A percentile compares a stretch with the other conserved stretches of the same genome.
phyloP scores from a whole-genome alignment of 208 protist species.

The Paratrypanosoma confusum region DNA sequence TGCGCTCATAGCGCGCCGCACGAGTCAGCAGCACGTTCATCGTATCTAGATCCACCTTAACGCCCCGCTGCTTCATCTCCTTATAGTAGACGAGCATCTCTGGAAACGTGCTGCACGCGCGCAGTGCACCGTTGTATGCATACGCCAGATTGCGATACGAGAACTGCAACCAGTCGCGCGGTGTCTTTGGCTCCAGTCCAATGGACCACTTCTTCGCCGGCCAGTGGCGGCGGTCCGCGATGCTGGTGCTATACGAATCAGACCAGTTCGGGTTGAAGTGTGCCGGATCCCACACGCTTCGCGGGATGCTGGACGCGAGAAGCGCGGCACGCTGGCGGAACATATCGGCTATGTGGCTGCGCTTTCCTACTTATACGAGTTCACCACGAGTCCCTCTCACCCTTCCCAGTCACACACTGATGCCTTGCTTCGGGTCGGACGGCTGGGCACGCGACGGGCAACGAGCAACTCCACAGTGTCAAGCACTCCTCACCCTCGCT shows the following conservation, averaged over 20 bases:
- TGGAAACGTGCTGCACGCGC: constrained; percentile 63
- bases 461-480: too few species aligned
- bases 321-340: constrained; percentile 17
- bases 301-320: constrained; percentile 51
- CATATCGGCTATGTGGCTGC: too few species aligned
- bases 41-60: constrained; percentile 86
- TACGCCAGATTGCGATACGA: constrained; percentile 80
- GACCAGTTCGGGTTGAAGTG: constrained; percentile 79
- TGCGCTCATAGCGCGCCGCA: constrained; percentile 70
- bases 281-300: constrained; percentile 74
- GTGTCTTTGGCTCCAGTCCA: constrained; percentile 73
- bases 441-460: too few species aligned
- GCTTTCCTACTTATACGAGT: too few species aligned
- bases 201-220: constrained; percentile 75
- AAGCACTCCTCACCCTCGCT: too few species aligned
- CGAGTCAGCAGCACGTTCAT: constrained; percentile 74
- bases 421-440: too few species aligned
- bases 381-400: too few species aligned
- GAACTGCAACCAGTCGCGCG: constrained; percentile 68
- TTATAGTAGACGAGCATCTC: constrained; percentile 83
- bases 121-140: constrained; percentile 84
- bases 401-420: too few species aligned
- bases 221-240: constrained; percentile 74
- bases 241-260: constrained; percentile 64
- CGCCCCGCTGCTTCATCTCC: constrained; percentile 83